Percentiles rank a stretch among this genome's conserved stretches.
Evolutionary conservation across 1,284 basidiomycete species (phyloP).

Genomic region (Anthracocystis walkeri): DNA sequence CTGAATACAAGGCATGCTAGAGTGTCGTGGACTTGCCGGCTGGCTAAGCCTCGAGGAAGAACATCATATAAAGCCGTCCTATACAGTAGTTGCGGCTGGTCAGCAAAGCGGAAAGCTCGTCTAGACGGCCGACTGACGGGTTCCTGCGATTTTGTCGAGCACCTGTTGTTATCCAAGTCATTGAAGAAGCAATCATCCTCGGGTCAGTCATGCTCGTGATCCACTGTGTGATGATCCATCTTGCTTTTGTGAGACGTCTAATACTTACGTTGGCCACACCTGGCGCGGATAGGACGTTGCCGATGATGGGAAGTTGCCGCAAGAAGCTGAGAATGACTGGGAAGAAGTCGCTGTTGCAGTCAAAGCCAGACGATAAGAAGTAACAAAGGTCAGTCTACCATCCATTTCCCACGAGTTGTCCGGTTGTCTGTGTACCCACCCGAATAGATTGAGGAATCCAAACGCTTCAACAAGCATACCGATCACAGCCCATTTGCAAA

Average conservation of each 20-base stretch:
- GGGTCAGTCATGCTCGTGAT: background rate
- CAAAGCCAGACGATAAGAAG: background rate
- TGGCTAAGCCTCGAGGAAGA: background rate
- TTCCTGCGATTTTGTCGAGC: constrained; percentile 70
- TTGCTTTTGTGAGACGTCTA: background rate
- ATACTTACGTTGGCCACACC: constrained; percentile 69
- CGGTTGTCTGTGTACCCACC: constrained; percentile 74
- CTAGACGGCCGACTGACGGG: constrained; percentile 70
- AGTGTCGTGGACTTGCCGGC: background rate
- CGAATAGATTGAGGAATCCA: constrained; percentile 88
- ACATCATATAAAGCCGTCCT: background rate
- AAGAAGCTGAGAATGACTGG: constrained; percentile 96
- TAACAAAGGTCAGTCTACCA: constrained; percentile 10
- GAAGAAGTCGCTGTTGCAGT: constrained; percentile 88
- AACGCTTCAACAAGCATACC: constrained; percentile 94
- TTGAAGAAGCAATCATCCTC: background rate
- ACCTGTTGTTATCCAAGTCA: constrained; percentile 54
- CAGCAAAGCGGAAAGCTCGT: no score
- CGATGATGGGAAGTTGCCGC: constrained; percentile 92
- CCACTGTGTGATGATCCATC: background rate
- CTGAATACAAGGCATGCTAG: background rate
- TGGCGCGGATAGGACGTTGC: constrained; percentile 85
- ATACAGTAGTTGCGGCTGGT: background rate
- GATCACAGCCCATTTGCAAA: constrained; percentile 90
- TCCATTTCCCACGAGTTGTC: background rate